phyloP scores from a whole-genome alignment of 2,329 filamentous ascomycete genomes.

The Microdochium trichocladiopsis region DNA sequence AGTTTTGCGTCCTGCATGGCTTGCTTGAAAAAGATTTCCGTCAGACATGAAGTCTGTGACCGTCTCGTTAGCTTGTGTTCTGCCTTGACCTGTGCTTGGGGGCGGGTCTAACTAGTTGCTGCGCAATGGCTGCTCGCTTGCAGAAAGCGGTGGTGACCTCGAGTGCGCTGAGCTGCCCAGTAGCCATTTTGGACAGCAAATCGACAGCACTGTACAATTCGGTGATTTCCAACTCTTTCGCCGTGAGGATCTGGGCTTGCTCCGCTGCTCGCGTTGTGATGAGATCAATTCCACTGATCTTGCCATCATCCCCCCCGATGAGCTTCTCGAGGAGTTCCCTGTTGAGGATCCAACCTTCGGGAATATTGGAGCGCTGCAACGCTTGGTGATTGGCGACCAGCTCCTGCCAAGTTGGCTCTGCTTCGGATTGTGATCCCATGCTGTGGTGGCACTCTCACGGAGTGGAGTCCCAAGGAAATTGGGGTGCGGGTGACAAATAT shows the following conservation, averaged over 20 bases:
- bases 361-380: not conserved
- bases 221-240: not conserved
- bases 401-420: not conserved
- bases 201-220: constrained; percentile 17
- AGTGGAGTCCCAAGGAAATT: too few species aligned
- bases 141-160: constrained; percentile 33
- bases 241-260: not conserved
- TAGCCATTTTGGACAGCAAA: constrained; percentile 29
- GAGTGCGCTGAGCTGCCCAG: constrained; percentile 25
- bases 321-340: not conserved
- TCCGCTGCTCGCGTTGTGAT: not conserved
- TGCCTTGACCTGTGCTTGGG: too few species aligned
- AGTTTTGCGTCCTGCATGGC: constrained; percentile 12
- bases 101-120: constrained; percentile 30
- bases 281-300: not conserved
- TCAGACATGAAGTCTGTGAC: constrained; percentile 4
- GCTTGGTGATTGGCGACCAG: not conserved
- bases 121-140: constrained; percentile 37
- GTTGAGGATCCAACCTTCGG: not conserved
- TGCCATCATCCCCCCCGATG: not conserved
- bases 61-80: too few species aligned
- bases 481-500: too few species aligned
- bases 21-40: constrained; percentile 10
- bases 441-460: too few species aligned
- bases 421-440: not conserved